Conservation (phyloP, 176 grass and related monocot genomes). For the Zoysia pacifica region DNA sequence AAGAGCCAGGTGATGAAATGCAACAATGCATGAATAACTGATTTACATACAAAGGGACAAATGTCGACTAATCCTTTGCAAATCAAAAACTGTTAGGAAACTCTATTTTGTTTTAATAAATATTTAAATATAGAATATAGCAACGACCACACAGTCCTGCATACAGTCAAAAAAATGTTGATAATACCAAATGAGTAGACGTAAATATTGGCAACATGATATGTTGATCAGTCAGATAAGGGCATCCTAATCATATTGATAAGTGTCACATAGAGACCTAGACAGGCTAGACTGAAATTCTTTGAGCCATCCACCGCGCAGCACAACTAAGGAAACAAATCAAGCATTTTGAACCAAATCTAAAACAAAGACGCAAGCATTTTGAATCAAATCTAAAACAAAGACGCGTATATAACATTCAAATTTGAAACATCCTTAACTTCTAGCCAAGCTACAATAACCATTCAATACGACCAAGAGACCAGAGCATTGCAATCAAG, state of each 20-base stretch:
- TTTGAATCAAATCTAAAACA: neutral
- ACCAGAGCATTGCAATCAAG: neutral
- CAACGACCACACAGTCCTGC: neutral
- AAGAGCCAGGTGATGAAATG: neutral
- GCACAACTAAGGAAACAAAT: neutral
- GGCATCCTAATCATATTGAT: neutral
- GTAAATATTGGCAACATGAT: neutral
- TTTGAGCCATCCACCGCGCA: neutral
- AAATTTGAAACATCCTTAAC: neutral
- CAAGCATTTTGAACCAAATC: neutral
- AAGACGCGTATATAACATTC: neutral
- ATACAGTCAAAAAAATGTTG: conserved; percentile 3
- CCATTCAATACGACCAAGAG: neutral
- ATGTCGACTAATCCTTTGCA: neutral
- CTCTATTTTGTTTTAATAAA: neutral
- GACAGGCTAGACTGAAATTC: neutral
- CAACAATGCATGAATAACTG: conserved; percentile 11
- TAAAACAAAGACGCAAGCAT: too few relatives aligned
- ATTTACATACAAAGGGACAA: neutral
- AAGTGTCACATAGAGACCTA: neutral
- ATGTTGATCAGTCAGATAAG: neutral
- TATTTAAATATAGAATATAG: neutral
- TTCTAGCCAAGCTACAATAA: conserved; percentile 7
- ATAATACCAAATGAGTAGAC: neutral
- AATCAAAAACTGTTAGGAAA: neutral